Evolutionary conservation across 345 rosid genomes (phyloP).

Genomic region (Eucalyptus decipiens): DNA sequence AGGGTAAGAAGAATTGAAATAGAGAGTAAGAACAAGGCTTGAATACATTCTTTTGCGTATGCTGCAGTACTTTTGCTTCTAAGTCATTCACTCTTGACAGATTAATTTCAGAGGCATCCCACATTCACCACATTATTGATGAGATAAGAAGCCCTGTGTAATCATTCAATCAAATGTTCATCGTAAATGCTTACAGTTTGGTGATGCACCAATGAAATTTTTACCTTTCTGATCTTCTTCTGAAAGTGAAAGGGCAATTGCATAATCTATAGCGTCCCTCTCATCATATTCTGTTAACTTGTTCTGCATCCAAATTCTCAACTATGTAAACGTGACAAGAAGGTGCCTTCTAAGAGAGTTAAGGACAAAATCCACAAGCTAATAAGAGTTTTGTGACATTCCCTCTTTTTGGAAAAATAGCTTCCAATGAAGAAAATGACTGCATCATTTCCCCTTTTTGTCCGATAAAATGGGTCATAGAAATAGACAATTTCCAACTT

Average conservation of each 20-base stretch:
- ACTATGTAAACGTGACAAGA: background rate
- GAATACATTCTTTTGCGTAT: background rate
- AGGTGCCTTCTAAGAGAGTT: background rate
- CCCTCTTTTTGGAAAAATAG: background rate
- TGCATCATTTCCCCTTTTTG: background rate
- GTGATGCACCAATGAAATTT: conserved; percentile 39
- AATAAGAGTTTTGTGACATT: background rate
- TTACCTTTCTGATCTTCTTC: conserved; percentile 68
- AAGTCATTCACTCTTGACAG: background rate
- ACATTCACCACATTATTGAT: background rate
- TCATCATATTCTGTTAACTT: conserved; percentile 62
- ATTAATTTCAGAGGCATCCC: background rate
- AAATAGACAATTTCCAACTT: background rate
- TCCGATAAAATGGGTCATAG: background rate
- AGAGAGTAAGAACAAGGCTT: background rate
- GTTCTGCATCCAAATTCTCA: conserved; percentile 34
- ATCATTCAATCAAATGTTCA: background rate
- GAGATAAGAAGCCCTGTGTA: background rate
- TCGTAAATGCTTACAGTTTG: background rate
- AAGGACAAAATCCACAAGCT: background rate
- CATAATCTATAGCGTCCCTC: conserved; percentile 59
- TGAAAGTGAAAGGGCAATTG: conserved; percentile 79
- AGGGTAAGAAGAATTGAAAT: background rate
- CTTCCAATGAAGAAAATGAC: background rate
- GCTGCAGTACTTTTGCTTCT: background rate